These are phyloP conservation scores for Sporisorium scitamineum DNA, from an alignment of 1,284 basidiomycete genomes.

Conservation along the genomic window DNA sequence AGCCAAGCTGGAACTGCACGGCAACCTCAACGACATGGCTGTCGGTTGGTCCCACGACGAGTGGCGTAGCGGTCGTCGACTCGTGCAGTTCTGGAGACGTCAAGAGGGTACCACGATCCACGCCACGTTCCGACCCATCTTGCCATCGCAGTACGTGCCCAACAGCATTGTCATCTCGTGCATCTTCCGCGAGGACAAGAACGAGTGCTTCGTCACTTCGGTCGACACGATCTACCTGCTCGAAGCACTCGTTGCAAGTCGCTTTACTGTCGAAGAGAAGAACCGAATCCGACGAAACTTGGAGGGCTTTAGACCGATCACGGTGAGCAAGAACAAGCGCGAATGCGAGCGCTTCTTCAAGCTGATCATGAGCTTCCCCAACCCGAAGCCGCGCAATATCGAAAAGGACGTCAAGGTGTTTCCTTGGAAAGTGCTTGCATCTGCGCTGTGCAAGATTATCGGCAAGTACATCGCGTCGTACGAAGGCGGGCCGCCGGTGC, in stretches of 20 bases:
- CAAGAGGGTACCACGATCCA: constrained; percentile 73
- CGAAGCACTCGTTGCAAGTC: constrained; percentile 83
- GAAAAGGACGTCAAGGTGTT: constrained; percentile 99
- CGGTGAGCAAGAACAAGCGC: constrained; percentile 84
- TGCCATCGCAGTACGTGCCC: constrained; percentile 69
- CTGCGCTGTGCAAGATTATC: constrained; percentile 89
- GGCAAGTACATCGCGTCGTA: constrained; percentile 78
- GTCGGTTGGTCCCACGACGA: constrained; percentile 73
- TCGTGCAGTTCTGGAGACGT: constrained; percentile 73
- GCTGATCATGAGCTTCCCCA: constrained; percentile 92
- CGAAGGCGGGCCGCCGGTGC: constrained; percentile 37
- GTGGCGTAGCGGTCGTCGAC: constrained; percentile 71
- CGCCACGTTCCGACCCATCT: constrained; percentile 71
- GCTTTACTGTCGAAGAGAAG: constrained; percentile 94
- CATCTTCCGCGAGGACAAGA: constrained; percentile 84
- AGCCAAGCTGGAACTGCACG: constrained; percentile 68
- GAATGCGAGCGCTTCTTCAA: constrained; percentile 88
- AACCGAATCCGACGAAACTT: constrained; percentile 93
- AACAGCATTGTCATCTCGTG: constrained; percentile 78
- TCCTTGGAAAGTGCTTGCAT: constrained; percentile 84
- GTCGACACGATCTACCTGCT: constrained; percentile 94
- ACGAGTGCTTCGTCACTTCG: constrained; percentile 86
- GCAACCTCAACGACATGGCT: constrained; percentile 73
- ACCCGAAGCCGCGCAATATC: constrained; percentile 93
- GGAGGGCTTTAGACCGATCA: constrained; percentile 89